Evolutionary conservation across 2,329 filamentous ascomycete genomes (phyloP), one percentile per base, ranked within the genome.

Genomic region (Fusarium sarcochroum): DNA sequence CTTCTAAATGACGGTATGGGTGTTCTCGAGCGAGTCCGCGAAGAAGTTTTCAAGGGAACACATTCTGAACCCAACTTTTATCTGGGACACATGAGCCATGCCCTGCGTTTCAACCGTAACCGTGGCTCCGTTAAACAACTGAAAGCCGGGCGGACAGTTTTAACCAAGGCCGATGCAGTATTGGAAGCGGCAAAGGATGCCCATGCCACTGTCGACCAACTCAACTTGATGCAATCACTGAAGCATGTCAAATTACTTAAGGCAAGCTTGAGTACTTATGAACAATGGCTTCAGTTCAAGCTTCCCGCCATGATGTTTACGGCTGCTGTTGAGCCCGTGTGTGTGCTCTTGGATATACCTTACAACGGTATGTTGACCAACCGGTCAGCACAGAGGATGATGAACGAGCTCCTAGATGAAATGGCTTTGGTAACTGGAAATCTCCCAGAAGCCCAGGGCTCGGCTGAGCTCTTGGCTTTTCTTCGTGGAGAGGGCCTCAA

Each of bases 1-100:
- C 86, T 97, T 56, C 78, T 97, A 57, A 91, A 93, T 58, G 92
- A 95, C 66, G 93, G 94, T 1, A 87, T 98, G 78, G 95, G 96
- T 1, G 82, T 93, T 3, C 84, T 93, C n/a, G 94, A 98, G 48
- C 86, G 90, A 48, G 85, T 98, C 40, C 93, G 93, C 72, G 79
- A 85, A 34, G 78, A 85, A 13, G 78, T 97, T 27, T 98, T 97
- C 70, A 85, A 87, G 0, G 86, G 94, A 63, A 83, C 87, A 1
- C 76, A 80, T 1, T 83, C 81, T 1, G 86, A 92, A 25, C 96
- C 96, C 3, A 88, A 87, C 56, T 97, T 97, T 72, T 84, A 98
- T 60, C 76, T 94, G 27, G 93, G 92, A 10, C 84, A 89, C 58
- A 82, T 86, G 77, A 81, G 78, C n/a, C 81, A 86, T 60, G 78